Conservation (phyloP, 2,329 filamentous ascomycete genomes). For the Coniochaeta sp. region DNA sequence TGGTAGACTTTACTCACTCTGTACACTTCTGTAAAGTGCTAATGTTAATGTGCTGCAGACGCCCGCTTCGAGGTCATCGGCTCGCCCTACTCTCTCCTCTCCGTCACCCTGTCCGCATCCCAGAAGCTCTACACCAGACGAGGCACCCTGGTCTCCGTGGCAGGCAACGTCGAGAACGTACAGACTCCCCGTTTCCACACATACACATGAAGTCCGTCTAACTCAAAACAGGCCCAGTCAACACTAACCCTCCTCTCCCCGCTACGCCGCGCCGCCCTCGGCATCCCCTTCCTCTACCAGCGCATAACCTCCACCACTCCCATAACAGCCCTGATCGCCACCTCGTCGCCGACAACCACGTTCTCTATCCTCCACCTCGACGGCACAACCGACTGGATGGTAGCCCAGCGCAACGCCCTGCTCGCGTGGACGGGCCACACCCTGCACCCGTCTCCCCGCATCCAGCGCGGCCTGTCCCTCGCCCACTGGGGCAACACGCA, state of each 20-base stretch:
- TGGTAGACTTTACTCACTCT: constrained; percentile 27
- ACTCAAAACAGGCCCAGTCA: constrained; percentile 62
- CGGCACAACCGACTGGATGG: constrained; percentile 91
- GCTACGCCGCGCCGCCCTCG: constrained; percentile 68
- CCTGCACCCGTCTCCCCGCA: constrained; percentile 64
- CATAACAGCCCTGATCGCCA: constrained; percentile 80
- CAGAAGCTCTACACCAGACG: constrained; percentile 89
- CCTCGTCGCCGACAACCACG: constrained; percentile 78
- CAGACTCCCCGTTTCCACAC: constrained; percentile 12
- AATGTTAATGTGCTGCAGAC: constrained; percentile 46
- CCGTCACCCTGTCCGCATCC: constrained; percentile 85
- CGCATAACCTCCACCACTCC: constrained; percentile 80
- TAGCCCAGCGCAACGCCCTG: constrained; percentile 78
- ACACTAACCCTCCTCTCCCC: constrained; percentile 83
- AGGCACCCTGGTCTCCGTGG: constrained; percentile 83
- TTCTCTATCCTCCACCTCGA: constrained; percentile 86
- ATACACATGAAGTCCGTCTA: neutral
- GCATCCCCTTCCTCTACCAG: constrained; percentile 94
- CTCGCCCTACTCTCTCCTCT: constrained; percentile 86
- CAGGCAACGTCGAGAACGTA: constrained; percentile 87
- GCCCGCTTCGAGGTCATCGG: constrained; percentile 92
- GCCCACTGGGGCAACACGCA: constrained; percentile 89
- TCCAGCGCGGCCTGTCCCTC: constrained; percentile 68
- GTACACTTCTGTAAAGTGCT: constrained; percentile 2
- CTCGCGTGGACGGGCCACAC: constrained; percentile 97